Base-by-base conservation (phyloP, 1,284 basidiomycete species). In the Retiboletus flavoniger region DNA sequence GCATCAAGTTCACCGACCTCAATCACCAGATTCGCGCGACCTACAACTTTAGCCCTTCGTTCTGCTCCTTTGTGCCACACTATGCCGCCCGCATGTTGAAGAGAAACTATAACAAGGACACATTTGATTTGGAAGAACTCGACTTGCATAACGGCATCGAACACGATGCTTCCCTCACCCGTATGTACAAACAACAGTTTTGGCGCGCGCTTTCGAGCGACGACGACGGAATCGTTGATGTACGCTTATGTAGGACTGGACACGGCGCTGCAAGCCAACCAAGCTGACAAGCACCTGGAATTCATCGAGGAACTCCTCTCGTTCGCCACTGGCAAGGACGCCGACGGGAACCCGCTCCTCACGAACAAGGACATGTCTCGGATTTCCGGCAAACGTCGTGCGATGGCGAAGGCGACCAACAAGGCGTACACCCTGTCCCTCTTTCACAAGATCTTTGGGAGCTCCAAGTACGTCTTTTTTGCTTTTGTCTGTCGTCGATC, bases 101-200 rank as follows among this genome's bases (percentile, higher is more conserved):
- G 7, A 81, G 77, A 59, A 74, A 72, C 42, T 89, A 87, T 62
- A 65, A 60, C 52, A 75, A 72, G 40, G 88, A 83, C 54, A 80
- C 72, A 4, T 81, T 88, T 58, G 79, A 89, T 63, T 73, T 91
- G 21, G 68, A 72, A 13, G 87, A 90, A 47, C 73, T 91, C 36
- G 77, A 79, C 61, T 66, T 85, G 28, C 89, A 91, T 67, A 90
- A 89, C 59, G 83, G 83, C 10, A 91, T 91, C 54, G 89, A 91
- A 61, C 89, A 91, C 60, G 89, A 91, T 59, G 88, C 75, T 0
- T 90, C 87, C 3, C 72, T 91, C 26, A 79, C 79, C 36, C 80
- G 89, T 90, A 66, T 50, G 82, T 36, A 43, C 16, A 14, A 13
- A 17, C n/a, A 6, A 9, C 3, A 13, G 13, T 14, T 11, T 21